phyloP scores from a whole-genome alignment of 1,139 yeast genomes.

The Candida sanyaensis region DNA sequence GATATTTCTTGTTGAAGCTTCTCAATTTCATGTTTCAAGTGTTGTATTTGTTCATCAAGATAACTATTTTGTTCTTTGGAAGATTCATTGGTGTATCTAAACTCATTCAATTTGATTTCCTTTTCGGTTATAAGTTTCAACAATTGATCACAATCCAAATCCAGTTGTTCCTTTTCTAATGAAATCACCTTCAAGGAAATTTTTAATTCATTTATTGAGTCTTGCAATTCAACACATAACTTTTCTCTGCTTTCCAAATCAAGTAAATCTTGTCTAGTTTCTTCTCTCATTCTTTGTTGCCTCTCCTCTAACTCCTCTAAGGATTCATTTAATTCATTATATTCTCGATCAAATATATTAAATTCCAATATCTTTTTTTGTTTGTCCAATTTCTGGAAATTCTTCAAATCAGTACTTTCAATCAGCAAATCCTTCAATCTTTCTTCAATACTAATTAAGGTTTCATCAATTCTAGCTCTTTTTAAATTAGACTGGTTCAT shows the following conservation, averaged over 20 bases:
- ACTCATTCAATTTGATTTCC: slow-evolving; percentile 37
- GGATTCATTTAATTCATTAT: slow-evolving; percentile 58
- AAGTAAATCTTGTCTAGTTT: slow-evolving; percentile 44
- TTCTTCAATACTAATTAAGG: slow-evolving; percentile 67
- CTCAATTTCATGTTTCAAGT: slow-evolving; percentile 21
- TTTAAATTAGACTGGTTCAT: slow-evolving; percentile 74
- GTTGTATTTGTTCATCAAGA: slow-evolving; percentile 19
- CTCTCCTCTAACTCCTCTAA: slow-evolving; percentile 64
- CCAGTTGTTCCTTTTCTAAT: slow-evolving; percentile 54
- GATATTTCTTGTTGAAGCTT: slow-evolving; percentile 25
- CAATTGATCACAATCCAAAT: slow-evolving; percentile 51
- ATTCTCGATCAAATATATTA: slow-evolving; percentile 76
- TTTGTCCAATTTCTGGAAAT: slow-evolving; percentile 67
- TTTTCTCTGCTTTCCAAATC: slow-evolving; percentile 51
- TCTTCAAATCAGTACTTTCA: slow-evolving; percentile 75
- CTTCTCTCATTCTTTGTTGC: slow-evolving; percentile 52
- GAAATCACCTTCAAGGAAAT: slow-evolving; percentile 39
- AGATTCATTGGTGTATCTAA: slow-evolving; percentile 19
- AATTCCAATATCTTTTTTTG: slow-evolving; percentile 73
- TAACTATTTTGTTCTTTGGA: slow-evolving; percentile 19
- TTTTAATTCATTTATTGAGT: slow-evolving; percentile 43
- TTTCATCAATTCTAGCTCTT: slow-evolving; percentile 72
- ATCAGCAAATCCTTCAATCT: slow-evolving; percentile 76
- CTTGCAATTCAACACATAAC: slow-evolving; percentile 47
- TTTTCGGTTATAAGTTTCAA: slow-evolving; percentile 42